Evolutionary conservation across 2,329 filamentous ascomycete genomes (phyloP).

Genomic region (Magnaporthiopsis incrustans): DNA sequence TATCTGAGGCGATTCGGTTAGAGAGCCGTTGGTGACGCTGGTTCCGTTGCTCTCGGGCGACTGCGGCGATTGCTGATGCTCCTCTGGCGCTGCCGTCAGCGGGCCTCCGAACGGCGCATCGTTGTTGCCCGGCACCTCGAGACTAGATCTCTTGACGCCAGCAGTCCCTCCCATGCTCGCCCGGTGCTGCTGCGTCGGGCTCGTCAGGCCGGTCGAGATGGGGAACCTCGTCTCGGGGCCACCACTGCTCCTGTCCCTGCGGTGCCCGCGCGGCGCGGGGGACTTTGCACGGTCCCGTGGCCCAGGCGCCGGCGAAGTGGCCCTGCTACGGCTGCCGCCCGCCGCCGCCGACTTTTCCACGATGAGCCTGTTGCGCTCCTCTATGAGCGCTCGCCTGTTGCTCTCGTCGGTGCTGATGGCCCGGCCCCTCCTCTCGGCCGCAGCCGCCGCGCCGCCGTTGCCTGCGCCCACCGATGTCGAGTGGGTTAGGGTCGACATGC

Average conservation of each 20-base stretch:
- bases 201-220: conserved; percentile 60
- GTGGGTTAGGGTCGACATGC: conserved; percentile 65
- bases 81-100: conserved; percentile 13
- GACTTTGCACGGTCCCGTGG: conserved; percentile 66
- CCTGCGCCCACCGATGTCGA: conserved; percentile 29
- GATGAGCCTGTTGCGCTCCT: conserved; percentile 80
- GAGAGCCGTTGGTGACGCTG: conserved; percentile 25
- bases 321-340: conserved; percentile 59
- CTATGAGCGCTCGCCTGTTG: conserved; percentile 87
- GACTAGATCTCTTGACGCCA: conserved; percentile 54
- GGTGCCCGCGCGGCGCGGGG: conserved; percentile 55
- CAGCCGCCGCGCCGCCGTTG: conserved; percentile 24
- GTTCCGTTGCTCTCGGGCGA: conserved; percentile 23
- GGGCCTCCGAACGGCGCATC: conserved; percentile 23
- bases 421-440: conserved; percentile 56
- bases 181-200: conserved; percentile 39
- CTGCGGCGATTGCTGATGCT: conserved; percentile 26
- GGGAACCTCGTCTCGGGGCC: conserved; percentile 76
- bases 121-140: conserved; percentile 66
- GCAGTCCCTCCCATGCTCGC: conserved; percentile 41
- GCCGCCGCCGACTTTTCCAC: conserved; percentile 54
- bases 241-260: conserved; percentile 72
- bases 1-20: conserved; percentile 18
- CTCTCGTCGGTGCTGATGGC: conserved; percentile 94
- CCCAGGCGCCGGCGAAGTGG: conserved; percentile 62